A percentile compares a stretch with the other conserved stretches of the same genome.
These are phyloP conservation scores for Plasmodium fragile DNA, from an alignment of 169 alveolate genomes.

Conservation along the genomic window DNA sequence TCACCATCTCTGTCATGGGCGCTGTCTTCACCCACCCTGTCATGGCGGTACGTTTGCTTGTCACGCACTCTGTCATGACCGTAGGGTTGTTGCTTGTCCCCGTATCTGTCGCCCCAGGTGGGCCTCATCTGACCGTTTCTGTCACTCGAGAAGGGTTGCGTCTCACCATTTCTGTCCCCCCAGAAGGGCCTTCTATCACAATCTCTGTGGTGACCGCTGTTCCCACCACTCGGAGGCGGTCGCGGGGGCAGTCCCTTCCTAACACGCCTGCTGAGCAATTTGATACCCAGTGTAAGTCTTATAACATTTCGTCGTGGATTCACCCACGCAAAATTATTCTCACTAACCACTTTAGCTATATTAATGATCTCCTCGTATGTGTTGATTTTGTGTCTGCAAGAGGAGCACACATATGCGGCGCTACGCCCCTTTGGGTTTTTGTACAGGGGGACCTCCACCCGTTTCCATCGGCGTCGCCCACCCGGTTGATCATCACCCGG, in stretches of 20 bases:
- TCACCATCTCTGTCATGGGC: not conserved
- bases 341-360: slow-evolving; percentile 25
- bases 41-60: not conserved
- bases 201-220: not conserved
- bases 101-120: not conserved
- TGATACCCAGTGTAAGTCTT: not conserved
- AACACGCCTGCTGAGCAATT: not conserved
- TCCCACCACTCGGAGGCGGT: not conserved
- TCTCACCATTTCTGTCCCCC: not conserved
- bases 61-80: not conserved
- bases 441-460: not conserved
- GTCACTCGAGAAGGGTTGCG: not conserved
- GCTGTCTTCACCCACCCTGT: not conserved
- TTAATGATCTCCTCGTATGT: slow-evolving; percentile 43
- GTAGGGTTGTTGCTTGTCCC: not conserved
- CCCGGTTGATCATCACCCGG: not conserved
- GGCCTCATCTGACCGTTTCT: not conserved
- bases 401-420: not conserved
- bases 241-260: not conserved
- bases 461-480: not conserved
- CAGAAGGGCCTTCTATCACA: too few relatives aligned
- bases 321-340: slow-evolving; percentile 14
- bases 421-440: not conserved
- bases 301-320: slow-evolving; percentile 6
- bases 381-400: not conserved